Evolutionary conservation across 305 asterid species (phyloP).

Genomic region (Solanum hybrid): DNA sequence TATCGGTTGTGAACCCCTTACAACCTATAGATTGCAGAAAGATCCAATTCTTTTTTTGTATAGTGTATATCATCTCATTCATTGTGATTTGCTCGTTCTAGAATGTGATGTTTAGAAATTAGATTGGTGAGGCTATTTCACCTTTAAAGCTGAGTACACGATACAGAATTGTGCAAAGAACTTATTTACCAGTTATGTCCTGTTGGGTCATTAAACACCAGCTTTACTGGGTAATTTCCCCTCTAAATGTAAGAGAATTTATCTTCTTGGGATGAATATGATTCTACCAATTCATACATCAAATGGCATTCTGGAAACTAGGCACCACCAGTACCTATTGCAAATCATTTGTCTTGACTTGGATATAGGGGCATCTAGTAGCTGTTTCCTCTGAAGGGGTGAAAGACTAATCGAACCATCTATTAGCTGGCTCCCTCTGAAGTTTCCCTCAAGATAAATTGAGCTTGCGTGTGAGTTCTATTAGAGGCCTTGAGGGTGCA

Average conservation of each 20-base stretch:
- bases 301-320: not conserved
- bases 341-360: not conserved
- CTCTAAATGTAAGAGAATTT: not conserved
- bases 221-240: not conserved
- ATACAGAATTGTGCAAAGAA: not conserved
- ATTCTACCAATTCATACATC: not conserved
- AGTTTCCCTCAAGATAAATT: not conserved
- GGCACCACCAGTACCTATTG: not conserved
- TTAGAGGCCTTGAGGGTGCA: not conserved
- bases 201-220: not conserved
- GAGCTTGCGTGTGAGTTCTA: not conserved
- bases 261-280: not conserved
- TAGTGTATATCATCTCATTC: slow-evolving; percentile 3
- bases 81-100: not conserved
- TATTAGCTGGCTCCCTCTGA: not conserved
- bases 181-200: not conserved
- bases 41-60: not conserved
- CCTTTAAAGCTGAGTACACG: not conserved
- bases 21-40: not conserved
- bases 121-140: not conserved
- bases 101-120: not conserved
- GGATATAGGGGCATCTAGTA: not conserved
- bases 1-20: not conserved
- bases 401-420: not conserved
- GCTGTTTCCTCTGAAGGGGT: not conserved